Percentiles rank a stretch among this genome's conserved stretches.
phyloP scores from a whole-genome alignment of 2,329 filamentous ascomycete genomes.

The Escovopsis sp. region DNA sequence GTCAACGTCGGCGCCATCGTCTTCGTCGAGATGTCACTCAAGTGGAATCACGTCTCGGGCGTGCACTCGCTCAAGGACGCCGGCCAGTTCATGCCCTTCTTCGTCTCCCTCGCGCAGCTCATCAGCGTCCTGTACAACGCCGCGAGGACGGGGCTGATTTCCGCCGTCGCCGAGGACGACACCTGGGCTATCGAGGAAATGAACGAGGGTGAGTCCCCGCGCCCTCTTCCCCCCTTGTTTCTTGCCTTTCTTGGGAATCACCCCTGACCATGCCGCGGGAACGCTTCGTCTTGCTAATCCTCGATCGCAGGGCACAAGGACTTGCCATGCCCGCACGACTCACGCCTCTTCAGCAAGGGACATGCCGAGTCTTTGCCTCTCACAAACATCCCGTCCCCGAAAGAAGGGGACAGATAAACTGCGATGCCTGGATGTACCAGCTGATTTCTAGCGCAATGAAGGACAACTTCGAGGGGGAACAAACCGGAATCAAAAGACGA shows the following conservation, averaged over 20 bases:
- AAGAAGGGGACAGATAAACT: too few relatives aligned
- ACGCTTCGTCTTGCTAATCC: not conserved
- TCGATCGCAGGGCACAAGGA: too few relatives aligned
- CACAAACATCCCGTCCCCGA: too few relatives aligned
- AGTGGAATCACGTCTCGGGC: constrained; percentile 10
- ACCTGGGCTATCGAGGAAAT: not conserved
- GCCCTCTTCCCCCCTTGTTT: too few relatives aligned
- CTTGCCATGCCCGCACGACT: not conserved
- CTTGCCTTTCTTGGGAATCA: too few relatives aligned
- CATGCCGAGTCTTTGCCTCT: too few relatives aligned
- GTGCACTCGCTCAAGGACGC: constrained; percentile 9
- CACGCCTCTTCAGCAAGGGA: too few relatives aligned
- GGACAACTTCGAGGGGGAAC: too few relatives aligned
- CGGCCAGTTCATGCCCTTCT: constrained; percentile 14
- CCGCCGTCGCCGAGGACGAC: not conserved
- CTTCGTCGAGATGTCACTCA: constrained; percentile 12
- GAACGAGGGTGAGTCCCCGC: not conserved
- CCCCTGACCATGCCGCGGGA: too few relatives aligned
- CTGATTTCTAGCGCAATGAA: too few relatives aligned
- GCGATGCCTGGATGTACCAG: too few relatives aligned
- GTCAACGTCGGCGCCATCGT: constrained; percentile 12
- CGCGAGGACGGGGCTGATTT: not conserved
- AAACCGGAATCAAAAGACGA: too few relatives aligned
- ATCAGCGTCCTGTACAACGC: constrained; percentile 9
- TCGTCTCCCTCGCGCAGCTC: constrained; percentile 11